Evolutionary conservation across 495 filamentous ascomycete genomes (phyloP), one percentile per base, ranked within the genome.

Genomic region (Trichoderma asperelloides): DNA sequence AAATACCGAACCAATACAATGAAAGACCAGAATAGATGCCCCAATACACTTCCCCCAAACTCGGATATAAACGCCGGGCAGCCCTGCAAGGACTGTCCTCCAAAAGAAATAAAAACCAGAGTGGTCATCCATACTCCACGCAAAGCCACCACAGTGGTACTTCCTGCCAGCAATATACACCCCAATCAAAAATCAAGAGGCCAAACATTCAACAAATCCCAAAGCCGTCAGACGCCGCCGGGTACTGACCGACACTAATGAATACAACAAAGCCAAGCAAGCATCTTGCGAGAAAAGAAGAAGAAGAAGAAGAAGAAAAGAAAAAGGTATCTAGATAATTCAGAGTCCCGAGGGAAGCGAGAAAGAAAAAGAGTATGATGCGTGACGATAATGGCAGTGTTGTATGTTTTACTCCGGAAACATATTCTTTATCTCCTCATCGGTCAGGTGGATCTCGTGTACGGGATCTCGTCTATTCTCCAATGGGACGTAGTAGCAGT

Each of bases 391-490:
- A 60, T 3, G 25, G 55, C 55, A 60, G 5, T 23, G 25, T 28
- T 11, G 25, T n/a, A n/a, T 30, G 66, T 68, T 8, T 75, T 74
- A 77, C 78, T 80, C 80, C 21, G 84, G 84, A 23, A 86, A 73
- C 76, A 86, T 84, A 65, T 78, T 75, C 74, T 84, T 82, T 68
- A 82, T 79, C 75, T 86, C 84, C 71, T 86, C 87, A 68, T 90
- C 88, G 70, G 78, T 88, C 43, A 90, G 77, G 67, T 79, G 71
- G 65, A 90, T 90, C 69, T 90, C 88, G 74, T 87, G 78, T 21
- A 90, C 85, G 0, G 87, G 87, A 40, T 90, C 88, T 69, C 82
- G 85, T 69, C 83, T 85, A 72, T 84, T 82, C 72, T 89, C 87
- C 71, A 90, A 81, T 13, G 81, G 82, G 49, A 80, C 77, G 69